phyloP scores from a whole-genome alignment of 2,329 filamentous ascomycete genomes.

The Verticillium albo-atrum region DNA sequence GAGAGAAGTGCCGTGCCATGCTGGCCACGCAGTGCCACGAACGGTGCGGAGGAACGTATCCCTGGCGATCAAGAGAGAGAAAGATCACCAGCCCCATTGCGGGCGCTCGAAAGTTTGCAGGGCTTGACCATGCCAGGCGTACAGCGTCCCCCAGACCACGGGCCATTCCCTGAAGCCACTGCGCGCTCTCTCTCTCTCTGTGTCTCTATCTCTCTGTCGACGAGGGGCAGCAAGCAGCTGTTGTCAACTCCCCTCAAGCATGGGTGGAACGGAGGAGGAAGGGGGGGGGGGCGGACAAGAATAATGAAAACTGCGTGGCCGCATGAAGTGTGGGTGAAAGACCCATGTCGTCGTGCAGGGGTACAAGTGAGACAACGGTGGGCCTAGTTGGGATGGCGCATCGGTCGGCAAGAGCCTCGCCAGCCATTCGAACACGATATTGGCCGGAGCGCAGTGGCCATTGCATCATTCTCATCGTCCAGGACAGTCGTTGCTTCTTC shows the following conservation, averaged over 20 bases:
- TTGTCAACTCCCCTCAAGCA: too few species aligned
- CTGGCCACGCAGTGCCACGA: not conserved
- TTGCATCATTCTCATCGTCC: slow-evolving; percentile 11
- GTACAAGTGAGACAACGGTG: slow-evolving; percentile 10
- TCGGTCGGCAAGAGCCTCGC: slow-evolving; percentile 16
- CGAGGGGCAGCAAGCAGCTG: too few species aligned
- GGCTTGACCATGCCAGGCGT: not conserved
- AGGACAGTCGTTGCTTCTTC: slow-evolving; percentile 1
- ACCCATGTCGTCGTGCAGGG: slow-evolving; percentile 15
- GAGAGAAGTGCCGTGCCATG: not conserved
- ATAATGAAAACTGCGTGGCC: not conserved
- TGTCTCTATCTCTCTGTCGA: too few species aligned
- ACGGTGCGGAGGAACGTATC: not conserved
- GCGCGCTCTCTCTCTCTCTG: too few species aligned
- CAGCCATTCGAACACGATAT: slow-evolving; percentile 7
- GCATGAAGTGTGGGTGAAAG: slow-evolving; percentile 15
- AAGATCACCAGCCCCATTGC: not conserved
- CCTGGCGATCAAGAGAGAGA: not conserved
- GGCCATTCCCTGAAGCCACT: not conserved
- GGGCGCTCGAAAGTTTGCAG: not conserved
- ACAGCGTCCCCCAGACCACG: not conserved
- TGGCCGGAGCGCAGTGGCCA: slow-evolving; percentile 6
- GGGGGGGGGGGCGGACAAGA: not conserved
- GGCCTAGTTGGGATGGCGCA: slow-evolving; percentile 13
- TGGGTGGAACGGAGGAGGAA: too few species aligned